These are phyloP conservation scores for Exophiala oligosperma DNA, from an alignment of 2,329 filamentous ascomycete genomes.

Conservation along the genomic window DNA sequence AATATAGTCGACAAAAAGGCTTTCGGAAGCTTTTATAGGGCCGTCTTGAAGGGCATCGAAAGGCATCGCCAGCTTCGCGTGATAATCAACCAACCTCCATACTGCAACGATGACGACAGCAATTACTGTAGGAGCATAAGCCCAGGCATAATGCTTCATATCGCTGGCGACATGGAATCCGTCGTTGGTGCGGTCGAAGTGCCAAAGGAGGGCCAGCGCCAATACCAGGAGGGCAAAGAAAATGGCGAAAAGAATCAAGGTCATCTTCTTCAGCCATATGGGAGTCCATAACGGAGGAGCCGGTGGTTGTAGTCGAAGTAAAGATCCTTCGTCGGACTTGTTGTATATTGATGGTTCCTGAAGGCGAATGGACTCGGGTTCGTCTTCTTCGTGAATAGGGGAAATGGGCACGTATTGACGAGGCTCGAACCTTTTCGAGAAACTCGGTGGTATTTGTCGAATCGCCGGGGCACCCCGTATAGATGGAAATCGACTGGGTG, in stretches of 20 bases:
- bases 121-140: conserved; percentile 30
- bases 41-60: conserved; percentile 36
- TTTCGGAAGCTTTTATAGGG: conserved; percentile 28
- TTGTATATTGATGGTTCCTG: conserved; percentile 7
- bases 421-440: conserved; percentile 11
- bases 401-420: conserved; percentile 20
- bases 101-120: conserved; percentile 33
- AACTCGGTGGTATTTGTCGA: conserved; percentile 2
- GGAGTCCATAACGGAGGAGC: conserved; percentile 26
- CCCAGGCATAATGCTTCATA: conserved; percentile 28
- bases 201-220: conserved; percentile 24
- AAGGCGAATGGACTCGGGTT: conserved; percentile 17
- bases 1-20: conserved; percentile 36
- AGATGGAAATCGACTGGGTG: conserved; percentile 22
- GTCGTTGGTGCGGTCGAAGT: conserved; percentile 15
- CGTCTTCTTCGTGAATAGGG: conserved; percentile 25
- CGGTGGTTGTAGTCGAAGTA: conserved; percentile 10
- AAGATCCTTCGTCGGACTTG: conserved; percentile 6
- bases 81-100: conserved; percentile 37
- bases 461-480: conserved; percentile 10
- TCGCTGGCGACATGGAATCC: conserved; percentile 21
- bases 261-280: conserved; percentile 25
- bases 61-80: conserved; percentile 34
- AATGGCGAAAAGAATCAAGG: conserved; percentile 22
- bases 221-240: conserved; percentile 21